Conservation (phyloP, 73 alveolate genomes). For the Durusdinium trenchii region DNA sequence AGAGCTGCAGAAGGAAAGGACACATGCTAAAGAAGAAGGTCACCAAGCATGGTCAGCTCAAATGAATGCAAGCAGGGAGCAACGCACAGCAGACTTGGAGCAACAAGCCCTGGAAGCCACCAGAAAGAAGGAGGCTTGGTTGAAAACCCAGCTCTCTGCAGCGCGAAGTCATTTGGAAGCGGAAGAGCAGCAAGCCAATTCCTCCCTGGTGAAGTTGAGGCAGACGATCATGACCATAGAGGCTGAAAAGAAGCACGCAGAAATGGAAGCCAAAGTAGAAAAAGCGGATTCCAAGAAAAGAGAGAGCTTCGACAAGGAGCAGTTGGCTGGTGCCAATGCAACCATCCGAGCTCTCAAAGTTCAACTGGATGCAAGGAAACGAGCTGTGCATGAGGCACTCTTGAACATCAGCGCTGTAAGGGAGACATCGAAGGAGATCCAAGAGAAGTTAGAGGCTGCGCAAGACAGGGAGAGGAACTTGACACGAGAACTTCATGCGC, state of each 20-base stretch:
- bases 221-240: not conserved
- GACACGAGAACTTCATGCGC: too few relatives aligned
- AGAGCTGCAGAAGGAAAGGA: not conserved
- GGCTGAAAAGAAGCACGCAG: not conserved
- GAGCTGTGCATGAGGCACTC: not conserved
- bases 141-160: not conserved
- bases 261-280: not conserved
- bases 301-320: slow-evolving; percentile 10
- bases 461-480: slow-evolving; percentile 7
- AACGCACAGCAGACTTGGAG: not conserved
- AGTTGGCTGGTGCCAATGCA: not conserved
- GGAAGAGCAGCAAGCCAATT: not conserved
- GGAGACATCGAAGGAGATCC: not conserved
- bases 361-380: not conserved
- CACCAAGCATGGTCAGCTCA: not conserved
- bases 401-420: not conserved
- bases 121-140: not conserved
- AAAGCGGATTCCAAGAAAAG: not conserved
- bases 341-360: not conserved
- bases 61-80: slow-evolving; percentile 12
- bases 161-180: not conserved
- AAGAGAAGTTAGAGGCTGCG: slow-evolving; percentile 8
- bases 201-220: not conserved
- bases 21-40: not conserved
- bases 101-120: not conserved